Conservation (phyloP, 108 stramenopile species). For the Conticribra weissflogii region DNA sequence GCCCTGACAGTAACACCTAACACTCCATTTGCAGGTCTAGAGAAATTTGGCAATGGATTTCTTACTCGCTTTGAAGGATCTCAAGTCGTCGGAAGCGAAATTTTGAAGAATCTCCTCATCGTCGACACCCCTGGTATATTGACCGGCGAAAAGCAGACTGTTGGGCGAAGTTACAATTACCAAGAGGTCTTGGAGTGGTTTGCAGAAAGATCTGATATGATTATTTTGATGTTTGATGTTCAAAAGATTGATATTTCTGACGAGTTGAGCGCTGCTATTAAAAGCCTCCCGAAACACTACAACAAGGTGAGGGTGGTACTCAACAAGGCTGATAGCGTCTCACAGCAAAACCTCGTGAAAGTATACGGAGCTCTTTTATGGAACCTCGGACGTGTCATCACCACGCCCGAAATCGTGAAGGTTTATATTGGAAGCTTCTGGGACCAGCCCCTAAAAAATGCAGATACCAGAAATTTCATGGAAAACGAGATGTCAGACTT, state of each 20-base stretch:
- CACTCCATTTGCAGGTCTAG: slow-evolving; percentile 71
- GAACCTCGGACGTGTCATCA: slow-evolving; percentile 71
- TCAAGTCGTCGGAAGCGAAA: slow-evolving; percentile 43
- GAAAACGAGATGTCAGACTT: slow-evolving; percentile 61
- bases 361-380: slow-evolving; percentile 99
- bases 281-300: slow-evolving; percentile 83
- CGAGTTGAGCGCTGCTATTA: slow-evolving; percentile 91
- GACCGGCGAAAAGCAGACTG: slow-evolving; percentile 69
- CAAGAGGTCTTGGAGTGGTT: slow-evolving; percentile 59
- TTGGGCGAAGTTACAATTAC: slow-evolving; percentile 55
- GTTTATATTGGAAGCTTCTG: slow-evolving; percentile 81
- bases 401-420: slow-evolving; percentile 71
- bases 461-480: slow-evolving; percentile 39
- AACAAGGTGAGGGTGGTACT: slow-evolving; percentile 95
- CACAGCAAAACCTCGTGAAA: slow-evolving; percentile 86
- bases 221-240: slow-evolving; percentile 87
- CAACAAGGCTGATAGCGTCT: slow-evolving; percentile 95
- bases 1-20: slow-evolving; percentile 68
- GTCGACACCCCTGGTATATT: slow-evolving; percentile 79
- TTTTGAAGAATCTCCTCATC: slow-evolving; percentile 60
- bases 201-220: slow-evolving; percentile 66
- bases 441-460: slow-evolving; percentile 46
- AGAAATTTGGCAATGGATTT: slow-evolving; percentile 68
- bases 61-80: slow-evolving; percentile 67
- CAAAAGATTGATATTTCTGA: slow-evolving; percentile 98